Conservation (phyloP, 2,329 filamentous ascomycete species). For the Phaeosphaeriaceae sp. region DNA sequence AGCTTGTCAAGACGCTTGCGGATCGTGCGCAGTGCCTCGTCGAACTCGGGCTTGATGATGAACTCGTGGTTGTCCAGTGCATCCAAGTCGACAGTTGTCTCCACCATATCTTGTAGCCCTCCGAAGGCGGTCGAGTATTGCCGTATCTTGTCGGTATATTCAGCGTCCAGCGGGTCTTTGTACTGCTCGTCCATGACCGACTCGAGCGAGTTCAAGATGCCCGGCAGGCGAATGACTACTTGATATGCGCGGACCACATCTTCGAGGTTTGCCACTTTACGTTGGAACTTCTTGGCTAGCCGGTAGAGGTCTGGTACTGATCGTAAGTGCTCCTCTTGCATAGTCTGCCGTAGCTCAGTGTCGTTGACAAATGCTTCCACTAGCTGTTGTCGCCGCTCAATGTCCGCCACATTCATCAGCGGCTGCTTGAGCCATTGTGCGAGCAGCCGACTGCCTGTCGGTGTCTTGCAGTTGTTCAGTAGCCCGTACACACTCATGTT, state of each 20-base stretch:
- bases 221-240: slow-evolving; percentile 88
- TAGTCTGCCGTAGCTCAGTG: slow-evolving; percentile 89
- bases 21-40: slow-evolving; percentile 86
- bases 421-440: slow-evolving; percentile 98
- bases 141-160: slow-evolving; percentile 82
- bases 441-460: slow-evolving; percentile 85
- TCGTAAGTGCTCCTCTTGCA: slow-evolving; percentile 94
- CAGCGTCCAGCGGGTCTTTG: slow-evolving; percentile 81
- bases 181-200: slow-evolving; percentile 96
- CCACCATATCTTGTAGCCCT: slow-evolving; percentile 96
- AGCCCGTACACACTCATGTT: slow-evolving; percentile 96
- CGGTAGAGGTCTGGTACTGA: slow-evolving; percentile 94
- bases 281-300: slow-evolving; percentile 92
- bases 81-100: slow-evolving; percentile 95
- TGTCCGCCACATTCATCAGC: slow-evolving; percentile 87
- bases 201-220: slow-evolving; percentile 87
- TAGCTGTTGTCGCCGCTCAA: slow-evolving; percentile 88
- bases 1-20: slow-evolving; percentile 88
- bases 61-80: slow-evolving; percentile 97
- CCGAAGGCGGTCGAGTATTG: slow-evolving; percentile 78
- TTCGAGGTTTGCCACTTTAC: slow-evolving; percentile 87
- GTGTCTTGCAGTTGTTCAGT: slow-evolving; percentile 97
- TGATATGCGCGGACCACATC: slow-evolving; percentile 97
- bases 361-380: slow-evolving; percentile 95
- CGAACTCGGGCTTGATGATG: slow-evolving; percentile 98